Base-by-base conservation (phyloP, 208 protist genomes). In the Leishmania turanica region DNA sequence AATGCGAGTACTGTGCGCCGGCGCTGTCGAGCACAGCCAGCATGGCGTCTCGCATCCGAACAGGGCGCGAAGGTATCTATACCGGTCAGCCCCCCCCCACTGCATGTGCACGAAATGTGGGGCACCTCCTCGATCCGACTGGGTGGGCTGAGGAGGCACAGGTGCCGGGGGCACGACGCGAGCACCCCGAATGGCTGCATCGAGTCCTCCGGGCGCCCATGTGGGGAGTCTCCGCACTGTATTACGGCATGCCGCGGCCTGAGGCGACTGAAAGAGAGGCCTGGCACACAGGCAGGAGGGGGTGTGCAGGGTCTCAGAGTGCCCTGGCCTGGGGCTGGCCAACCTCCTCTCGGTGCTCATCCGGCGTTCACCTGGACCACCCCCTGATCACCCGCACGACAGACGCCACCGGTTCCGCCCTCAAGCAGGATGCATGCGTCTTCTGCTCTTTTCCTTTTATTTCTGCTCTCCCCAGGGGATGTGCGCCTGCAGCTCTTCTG, bases 381-480 rank as follows among this genome's bases (percentile, higher is more conserved):
- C 60, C 60, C 13, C n/a, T 65, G 60, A 42, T 17, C 13, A 37
- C 60, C 27, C n/a, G 60, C 24, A 21, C 24, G 60, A 37, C 60
- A 6, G n/a, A 37, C n/a, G n/a, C n/a, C n/a, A 65, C n/a, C 60
- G 60, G 3, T 17, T 17, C 60, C 60, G 15, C 17, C 11, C 15
- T 21, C 15, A 0, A 54, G 1, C 15, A 54, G 51, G 0, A 17
- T 17, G 51, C 51, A 54, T 21, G 11, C 17, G 31, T 70, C 34
- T 49, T 40, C 3, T 70, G 31, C 42, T 24, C 75, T 53, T 70
- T 78, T 54, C 9, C 54, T 78, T 78, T 71, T 17, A 37, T 73
- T 40, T 49, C 68, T 21, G 2, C 45, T 47, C 9, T 47, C 45
- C 45, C 11, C 37, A 73, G 9, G 15, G 17, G 21, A 19, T 21